Percentiles rank a stretch among this genome's conserved stretches.
Conservation (phyloP, 129 eudicot genomes). For the Pseudognaphalium luteoalbum region DNA sequence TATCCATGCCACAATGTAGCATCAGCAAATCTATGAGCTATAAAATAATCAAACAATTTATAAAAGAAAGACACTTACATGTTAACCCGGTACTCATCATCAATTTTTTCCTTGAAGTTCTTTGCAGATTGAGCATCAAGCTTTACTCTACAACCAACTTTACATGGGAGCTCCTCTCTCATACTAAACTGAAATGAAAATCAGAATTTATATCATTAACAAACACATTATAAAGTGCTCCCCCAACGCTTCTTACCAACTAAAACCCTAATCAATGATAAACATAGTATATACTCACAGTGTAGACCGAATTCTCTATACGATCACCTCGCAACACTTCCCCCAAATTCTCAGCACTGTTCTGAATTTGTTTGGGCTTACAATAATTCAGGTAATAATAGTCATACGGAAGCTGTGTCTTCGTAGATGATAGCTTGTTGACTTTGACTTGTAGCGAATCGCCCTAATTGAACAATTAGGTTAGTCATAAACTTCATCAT, state of each 20-base stretch:
- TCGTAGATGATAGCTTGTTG: slow-evolving; percentile 93
- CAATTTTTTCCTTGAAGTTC: slow-evolving; percentile 90
- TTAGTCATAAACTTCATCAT: neutral
- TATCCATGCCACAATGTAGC: neutral
- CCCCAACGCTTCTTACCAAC: neutral
- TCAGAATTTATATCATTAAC: slow-evolving; percentile 20
- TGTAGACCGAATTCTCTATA: slow-evolving; percentile 86
- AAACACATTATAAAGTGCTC: neutral
- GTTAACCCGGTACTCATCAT: slow-evolving; percentile 87
- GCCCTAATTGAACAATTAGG: slow-evolving; percentile 46
- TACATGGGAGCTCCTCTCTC: slow-evolving; percentile 87
- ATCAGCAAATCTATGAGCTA: neutral
- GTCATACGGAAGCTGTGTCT: slow-evolving; percentile 98
- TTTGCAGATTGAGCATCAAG: slow-evolving; percentile 79
- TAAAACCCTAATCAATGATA: neutral
- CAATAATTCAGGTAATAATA: slow-evolving; percentile 88
- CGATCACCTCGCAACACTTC: slow-evolving; percentile 97
- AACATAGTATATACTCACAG: slow-evolving; percentile 40
- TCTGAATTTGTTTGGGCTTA: slow-evolving; percentile 69
- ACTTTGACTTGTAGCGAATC: slow-evolving; percentile 95
- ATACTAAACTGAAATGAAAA: slow-evolving; percentile 60
- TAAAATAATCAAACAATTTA: neutral
- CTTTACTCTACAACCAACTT: slow-evolving; percentile 64
- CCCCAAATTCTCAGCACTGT: slow-evolving; percentile 94
- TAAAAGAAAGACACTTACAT: slow-evolving; percentile 50